phyloP scores from a whole-genome alignment of 2,329 filamentous ascomycete genomes.

The Plenodomus tracheiphilus region DNA sequence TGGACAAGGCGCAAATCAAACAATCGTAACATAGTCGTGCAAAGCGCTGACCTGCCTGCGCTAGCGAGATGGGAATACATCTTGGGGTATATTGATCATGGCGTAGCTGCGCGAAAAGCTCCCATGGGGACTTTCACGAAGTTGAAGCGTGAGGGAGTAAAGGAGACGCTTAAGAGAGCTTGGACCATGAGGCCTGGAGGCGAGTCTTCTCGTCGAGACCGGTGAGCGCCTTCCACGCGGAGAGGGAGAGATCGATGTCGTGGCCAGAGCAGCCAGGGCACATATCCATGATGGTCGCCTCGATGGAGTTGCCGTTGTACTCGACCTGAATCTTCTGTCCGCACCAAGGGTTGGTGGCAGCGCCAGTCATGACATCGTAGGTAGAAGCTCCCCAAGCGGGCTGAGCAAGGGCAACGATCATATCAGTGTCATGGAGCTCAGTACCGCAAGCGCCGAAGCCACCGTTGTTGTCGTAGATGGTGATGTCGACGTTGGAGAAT shows the following conservation, averaged over 20 bases:
- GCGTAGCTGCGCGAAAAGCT: constrained; percentile 28
- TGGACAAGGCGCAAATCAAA: constrained; percentile 16
- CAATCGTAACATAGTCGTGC: constrained; percentile 41
- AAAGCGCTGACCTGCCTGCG: constrained; percentile 47
- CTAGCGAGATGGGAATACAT: constrained; percentile 37
- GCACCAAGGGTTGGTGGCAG: constrained; percentile 40
- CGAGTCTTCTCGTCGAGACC: constrained; percentile 26
- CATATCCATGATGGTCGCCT: constrained; percentile 37
- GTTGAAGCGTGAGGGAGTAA: constrained; percentile 12
- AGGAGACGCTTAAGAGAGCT: constrained; percentile 18
- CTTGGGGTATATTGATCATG: constrained; percentile 35
- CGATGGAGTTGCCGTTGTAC: constrained; percentile 32
- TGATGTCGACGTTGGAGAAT: constrained; percentile 33
- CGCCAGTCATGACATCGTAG: constrained; percentile 36
- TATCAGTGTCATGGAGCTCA: constrained; percentile 22
- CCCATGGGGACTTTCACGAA: constrained; percentile 20
- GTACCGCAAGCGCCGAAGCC: constrained; percentile 37
- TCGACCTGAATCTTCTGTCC: constrained; percentile 37
- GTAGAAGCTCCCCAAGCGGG: constrained; percentile 33
- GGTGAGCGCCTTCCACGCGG: constrained; percentile 35
- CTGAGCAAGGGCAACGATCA: constrained; percentile 35
- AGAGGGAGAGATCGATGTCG: constrained; percentile 37
- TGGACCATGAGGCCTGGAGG: constrained; percentile 31
- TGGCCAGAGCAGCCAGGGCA: constrained; percentile 39
- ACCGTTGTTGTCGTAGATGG: constrained; percentile 39